Percentiles rank a stretch among this genome's conserved stretches.
Conservation (phyloP, 805 yeast species). For the Wickerhamomyces chaumierensis region DNA sequence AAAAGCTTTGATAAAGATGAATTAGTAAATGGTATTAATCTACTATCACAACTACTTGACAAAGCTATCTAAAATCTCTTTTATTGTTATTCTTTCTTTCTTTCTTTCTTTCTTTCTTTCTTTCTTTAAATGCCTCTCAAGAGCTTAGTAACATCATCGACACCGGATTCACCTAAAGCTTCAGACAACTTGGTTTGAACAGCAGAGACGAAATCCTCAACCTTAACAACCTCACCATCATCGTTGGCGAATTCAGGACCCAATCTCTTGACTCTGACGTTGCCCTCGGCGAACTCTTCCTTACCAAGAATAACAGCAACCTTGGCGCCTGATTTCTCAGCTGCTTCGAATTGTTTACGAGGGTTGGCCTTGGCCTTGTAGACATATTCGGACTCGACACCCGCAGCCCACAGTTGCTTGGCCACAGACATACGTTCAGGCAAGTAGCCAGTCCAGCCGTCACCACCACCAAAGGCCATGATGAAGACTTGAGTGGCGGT, state of each 20-base stretch:
- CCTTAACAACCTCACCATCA: constrained; percentile 70
- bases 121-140: constrained; percentile 43
- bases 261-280: constrained; percentile 74
- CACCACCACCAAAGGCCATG: constrained; percentile 99
- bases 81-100: no score
- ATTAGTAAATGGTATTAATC: no score
- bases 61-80: no score
- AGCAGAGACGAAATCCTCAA: constrained; percentile 45
- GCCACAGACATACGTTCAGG: constrained; percentile 86
- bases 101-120: no score
- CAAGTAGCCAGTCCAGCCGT: constrained; percentile 88
- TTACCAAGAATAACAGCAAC: constrained; percentile 90
- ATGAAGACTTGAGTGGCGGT: constrained; percentile 87
- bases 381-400: constrained; percentile 82
- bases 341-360: constrained; percentile 95
- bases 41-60: no score
- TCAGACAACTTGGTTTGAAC: constrained; percentile 43
- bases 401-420: constrained; percentile 75
- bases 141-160: constrained; percentile 55
- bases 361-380: constrained; percentile 91
- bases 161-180: constrained; percentile 35
- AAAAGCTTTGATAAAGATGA: no score
- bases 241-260: constrained; percentile 83
- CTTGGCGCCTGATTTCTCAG: constrained; percentile 88
- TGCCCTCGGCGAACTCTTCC: constrained; percentile 74